A percentile compares a stretch with the other conserved stretches of the same genome.
phyloP scores from a whole-genome alignment of 1,284 basidiomycete genomes.

The Marasmius oreades region DNA sequence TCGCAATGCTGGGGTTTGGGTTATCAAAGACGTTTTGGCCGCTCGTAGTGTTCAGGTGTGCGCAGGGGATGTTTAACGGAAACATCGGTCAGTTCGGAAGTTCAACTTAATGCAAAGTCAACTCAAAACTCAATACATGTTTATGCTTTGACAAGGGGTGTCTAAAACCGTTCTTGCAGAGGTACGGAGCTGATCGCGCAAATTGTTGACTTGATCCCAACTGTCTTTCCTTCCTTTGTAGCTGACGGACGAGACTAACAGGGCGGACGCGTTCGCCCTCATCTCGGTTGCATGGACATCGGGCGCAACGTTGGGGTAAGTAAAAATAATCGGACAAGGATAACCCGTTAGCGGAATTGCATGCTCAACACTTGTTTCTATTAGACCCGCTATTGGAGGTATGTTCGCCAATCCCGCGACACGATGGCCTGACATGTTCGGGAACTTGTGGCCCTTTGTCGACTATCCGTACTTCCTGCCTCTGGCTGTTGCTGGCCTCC shows the following conservation, averaged over 20 bases:
- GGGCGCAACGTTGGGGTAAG: constrained; percentile 38
- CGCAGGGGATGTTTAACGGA: constrained; percentile 44
- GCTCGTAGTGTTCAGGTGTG: constrained; percentile 35
- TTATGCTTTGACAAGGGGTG: constrained; percentile 32
- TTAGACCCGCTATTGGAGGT: constrained; percentile 40
- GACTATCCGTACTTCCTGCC: constrained; percentile 41
- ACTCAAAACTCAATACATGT: too few relatives aligned
- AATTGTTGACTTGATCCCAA: not conserved
- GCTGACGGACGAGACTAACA: constrained; percentile 41
- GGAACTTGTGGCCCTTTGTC: constrained; percentile 26
- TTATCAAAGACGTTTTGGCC: constrained; percentile 36
- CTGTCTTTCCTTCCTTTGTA: constrained; percentile 5
- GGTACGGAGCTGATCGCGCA: constrained; percentile 12
- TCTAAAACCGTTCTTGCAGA: constrained; percentile 35
- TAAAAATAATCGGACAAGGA: not conserved
- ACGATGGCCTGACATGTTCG: constrained; percentile 33
- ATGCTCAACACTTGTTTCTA: not conserved
- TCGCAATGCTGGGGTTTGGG: constrained; percentile 42
- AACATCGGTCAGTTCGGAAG: constrained; percentile 33
- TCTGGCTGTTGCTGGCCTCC: constrained; percentile 30
- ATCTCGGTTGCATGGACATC: constrained; percentile 39
- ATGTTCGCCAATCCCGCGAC: constrained; percentile 36
- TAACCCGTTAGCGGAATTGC: too few relatives aligned
- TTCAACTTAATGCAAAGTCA: not conserved
- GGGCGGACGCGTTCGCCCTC: constrained; percentile 38